phyloP scores from a whole-genome alignment of 192 early-diverging fungal genomes.

The Dimargaris xerosporica region DNA sequence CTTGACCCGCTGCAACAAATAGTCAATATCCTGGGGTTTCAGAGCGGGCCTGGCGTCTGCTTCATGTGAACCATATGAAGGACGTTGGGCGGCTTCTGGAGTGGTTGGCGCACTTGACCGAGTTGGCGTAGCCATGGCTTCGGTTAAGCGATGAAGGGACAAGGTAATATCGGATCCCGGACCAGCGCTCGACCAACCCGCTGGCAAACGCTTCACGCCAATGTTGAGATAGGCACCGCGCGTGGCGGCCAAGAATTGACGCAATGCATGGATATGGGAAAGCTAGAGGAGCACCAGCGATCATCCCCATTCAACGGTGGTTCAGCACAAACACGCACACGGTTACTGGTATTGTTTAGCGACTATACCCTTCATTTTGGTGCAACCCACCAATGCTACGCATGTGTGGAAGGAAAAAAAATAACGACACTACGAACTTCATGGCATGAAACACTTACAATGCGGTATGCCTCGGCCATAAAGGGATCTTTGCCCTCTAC shows the following conservation, averaged over 20 bases:
- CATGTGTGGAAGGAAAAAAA: too few relatives aligned
- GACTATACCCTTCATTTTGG: too few relatives aligned
- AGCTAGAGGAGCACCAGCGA: too few relatives aligned
- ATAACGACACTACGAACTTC: too few relatives aligned
- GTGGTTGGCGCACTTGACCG: neutral
- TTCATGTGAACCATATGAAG: neutral
- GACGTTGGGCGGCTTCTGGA: neutral
- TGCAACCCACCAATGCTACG: too few relatives aligned
- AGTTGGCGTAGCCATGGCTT: neutral
- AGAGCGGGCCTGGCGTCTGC: slow-evolving; percentile 1
- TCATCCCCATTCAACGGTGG: too few relatives aligned
- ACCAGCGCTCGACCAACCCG: too few relatives aligned
- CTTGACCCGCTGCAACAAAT: slow-evolving; percentile 5
- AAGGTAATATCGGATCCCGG: slow-evolving; percentile 7
- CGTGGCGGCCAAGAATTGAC: slow-evolving; percentile 28
- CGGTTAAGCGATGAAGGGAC: slow-evolving; percentile 15
- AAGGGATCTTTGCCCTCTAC: slow-evolving; percentile 20
- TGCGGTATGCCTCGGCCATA: slow-evolving; percentile 38
- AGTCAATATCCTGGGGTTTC: slow-evolving; percentile 8
- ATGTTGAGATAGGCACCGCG: slow-evolving; percentile 37
- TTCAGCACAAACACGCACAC: too few relatives aligned
- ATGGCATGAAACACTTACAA: too few relatives aligned
- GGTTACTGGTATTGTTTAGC: too few relatives aligned
- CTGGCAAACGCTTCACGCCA: slow-evolving; percentile 14
- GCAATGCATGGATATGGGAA: slow-evolving; percentile 35